Evolutionary conservation across 495 filamentous ascomycete species (phyloP).

Genomic region (Aspergillus asperescens): DNA sequence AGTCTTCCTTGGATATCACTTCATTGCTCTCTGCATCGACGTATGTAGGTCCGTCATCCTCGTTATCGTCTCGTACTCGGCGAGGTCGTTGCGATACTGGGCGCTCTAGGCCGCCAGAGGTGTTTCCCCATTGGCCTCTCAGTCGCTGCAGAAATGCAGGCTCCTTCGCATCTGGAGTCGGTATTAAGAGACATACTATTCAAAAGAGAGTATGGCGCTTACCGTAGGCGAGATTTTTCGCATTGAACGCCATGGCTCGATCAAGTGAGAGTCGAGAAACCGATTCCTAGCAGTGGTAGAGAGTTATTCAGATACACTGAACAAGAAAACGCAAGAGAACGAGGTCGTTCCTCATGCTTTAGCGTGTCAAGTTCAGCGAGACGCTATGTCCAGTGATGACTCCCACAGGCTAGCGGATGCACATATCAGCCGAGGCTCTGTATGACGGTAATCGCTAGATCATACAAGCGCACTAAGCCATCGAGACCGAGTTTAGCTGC

Average conservation of each 20-base stretch:
- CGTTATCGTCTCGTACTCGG: slow-evolving; percentile 31
- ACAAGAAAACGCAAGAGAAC: neutral
- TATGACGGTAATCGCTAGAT: neutral
- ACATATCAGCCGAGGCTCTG: neutral
- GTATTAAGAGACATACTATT: neutral
- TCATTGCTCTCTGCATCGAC: slow-evolving; percentile 46
- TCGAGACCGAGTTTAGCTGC: neutral
- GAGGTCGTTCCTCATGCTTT: slow-evolving; percentile 1
- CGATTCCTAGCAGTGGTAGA: neutral
- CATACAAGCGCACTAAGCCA: neutral
- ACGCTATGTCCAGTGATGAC: neutral
- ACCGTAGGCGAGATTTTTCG: slow-evolving; percentile 48
- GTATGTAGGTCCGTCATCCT: slow-evolving; percentile 46
- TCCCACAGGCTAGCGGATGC: neutral
- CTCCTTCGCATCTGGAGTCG: slow-evolving; percentile 37
- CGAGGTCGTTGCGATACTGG: slow-evolving; percentile 36
- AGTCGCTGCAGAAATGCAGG: slow-evolving; percentile 47
- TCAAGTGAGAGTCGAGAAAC: slow-evolving; percentile 1
- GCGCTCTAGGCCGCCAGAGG: slow-evolving; percentile 37
- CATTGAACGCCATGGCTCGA: slow-evolving; percentile 40
- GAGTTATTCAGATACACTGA: neutral
- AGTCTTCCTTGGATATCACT: slow-evolving; percentile 46
- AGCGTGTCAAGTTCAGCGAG: neutral
- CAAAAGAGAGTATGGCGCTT: slow-evolving; percentile 3
- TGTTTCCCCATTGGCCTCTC: slow-evolving; percentile 36